Evolutionary conservation across 1,139 yeast genomes (phyloP).

Genomic region (Debaryomyces coudertii): DNA sequence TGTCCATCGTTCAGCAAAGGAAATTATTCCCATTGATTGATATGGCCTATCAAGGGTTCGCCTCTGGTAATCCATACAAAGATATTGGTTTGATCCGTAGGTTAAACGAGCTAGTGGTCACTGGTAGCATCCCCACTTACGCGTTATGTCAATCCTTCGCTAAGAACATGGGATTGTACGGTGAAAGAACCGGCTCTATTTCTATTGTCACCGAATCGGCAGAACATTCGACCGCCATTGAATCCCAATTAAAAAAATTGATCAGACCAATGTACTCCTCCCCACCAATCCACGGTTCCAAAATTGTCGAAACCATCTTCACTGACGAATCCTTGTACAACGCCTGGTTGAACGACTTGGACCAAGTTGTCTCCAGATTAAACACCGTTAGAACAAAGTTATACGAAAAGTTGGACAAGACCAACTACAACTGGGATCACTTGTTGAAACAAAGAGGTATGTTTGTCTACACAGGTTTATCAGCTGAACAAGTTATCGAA

Average conservation of each 20-base stretch:
- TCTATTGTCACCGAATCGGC: constrained; percentile 59
- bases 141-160: constrained; percentile 91
- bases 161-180: constrained; percentile 95
- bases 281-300: constrained; percentile 94
- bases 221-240: constrained; percentile 51
- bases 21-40: constrained; percentile 86
- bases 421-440: constrained; percentile 80
- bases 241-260: constrained; percentile 78
- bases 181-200: constrained; percentile 94
- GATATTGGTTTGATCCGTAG: constrained; percentile 55
- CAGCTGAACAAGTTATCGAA: constrained; percentile 65
- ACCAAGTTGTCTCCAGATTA: constrained; percentile 76
- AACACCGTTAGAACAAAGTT: constrained; percentile 71
- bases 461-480: constrained; percentile 91
- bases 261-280: constrained; percentile 89
- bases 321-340: constrained; percentile 60
- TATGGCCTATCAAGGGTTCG: constrained; percentile 97
- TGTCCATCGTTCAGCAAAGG: constrained; percentile 56
- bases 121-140: constrained; percentile 53
- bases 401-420: constrained; percentile 56
- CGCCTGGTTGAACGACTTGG: constrained; percentile 81
- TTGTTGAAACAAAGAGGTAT: constrained; percentile 90
- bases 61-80: constrained; percentile 67
- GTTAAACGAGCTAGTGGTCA: constrained; percentile 51
- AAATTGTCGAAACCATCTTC: constrained; percentile 78